These are phyloP conservation scores for Carex kokanica DNA, from an alignment of 176 grass and related monocot species.

Conservation along the genomic window DNA sequence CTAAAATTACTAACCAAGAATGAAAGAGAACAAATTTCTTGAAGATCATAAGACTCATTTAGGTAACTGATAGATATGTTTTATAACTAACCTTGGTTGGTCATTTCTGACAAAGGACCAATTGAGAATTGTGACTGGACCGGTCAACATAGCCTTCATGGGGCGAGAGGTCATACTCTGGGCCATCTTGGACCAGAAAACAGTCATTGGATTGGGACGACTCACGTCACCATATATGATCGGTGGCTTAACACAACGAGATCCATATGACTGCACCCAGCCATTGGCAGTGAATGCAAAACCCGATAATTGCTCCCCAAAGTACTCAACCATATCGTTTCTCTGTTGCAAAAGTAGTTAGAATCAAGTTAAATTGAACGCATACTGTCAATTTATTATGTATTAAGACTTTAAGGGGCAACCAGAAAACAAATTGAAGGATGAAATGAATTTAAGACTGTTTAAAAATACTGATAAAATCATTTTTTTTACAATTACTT, in stretches of 20 bases:
- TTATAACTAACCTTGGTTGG: constrained; percentile 65
- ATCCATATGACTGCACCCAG: constrained; percentile 95
- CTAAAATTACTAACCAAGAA: background rate
- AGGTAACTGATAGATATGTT: constrained; percentile 8
- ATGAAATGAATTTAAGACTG: background rate
- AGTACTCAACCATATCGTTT: constrained; percentile 98
- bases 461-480: background rate
- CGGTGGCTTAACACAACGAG: constrained; percentile 85
- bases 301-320: constrained; percentile 87
- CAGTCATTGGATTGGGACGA: constrained; percentile 87
- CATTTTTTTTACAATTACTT: background rate
- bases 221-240: constrained; percentile 95
- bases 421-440: background rate
- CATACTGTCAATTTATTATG: background rate
- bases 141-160: constrained; percentile 97
- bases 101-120: constrained; percentile 98
- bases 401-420: background rate
- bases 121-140: constrained; percentile 94
- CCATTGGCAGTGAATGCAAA: constrained; percentile 93
- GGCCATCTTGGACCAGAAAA: constrained; percentile 75
- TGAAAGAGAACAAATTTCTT: background rate
- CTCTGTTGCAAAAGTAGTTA: constrained; percentile 41
- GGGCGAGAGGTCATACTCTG: constrained; percentile 89
- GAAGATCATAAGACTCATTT: constrained; percentile 12
- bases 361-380: background rate